Conservation (phyloP, 495 filamentous ascomycete genomes). For the Neurospora cerealis region DNA sequence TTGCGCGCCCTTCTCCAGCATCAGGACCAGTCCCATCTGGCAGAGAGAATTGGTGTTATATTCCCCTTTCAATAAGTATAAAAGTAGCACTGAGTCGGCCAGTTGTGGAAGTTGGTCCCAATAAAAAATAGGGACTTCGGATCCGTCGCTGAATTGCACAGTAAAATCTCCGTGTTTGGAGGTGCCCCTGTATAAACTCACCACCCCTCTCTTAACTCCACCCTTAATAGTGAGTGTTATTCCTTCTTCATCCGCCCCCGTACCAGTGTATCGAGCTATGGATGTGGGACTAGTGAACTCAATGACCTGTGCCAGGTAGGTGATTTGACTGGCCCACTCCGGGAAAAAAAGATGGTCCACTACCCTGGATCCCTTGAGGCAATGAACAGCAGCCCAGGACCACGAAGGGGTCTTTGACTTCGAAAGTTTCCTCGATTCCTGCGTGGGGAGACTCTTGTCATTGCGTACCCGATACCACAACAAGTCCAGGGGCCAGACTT, state of each 20-base stretch:
- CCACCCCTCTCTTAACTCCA: background rate
- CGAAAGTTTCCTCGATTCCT: no score
- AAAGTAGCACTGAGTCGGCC: background rate
- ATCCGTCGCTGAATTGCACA: no score
- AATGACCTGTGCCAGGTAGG: background rate
- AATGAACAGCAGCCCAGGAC: background rate
- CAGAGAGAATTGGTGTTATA: no score
- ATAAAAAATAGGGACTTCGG: no score
- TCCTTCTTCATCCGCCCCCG: background rate
- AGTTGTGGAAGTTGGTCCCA: no score
- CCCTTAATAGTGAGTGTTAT: background rate
- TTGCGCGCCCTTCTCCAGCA: background rate
- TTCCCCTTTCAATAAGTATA: background rate
- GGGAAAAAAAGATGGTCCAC: no score
- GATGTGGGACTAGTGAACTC: background rate
- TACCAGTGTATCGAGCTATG: background rate
- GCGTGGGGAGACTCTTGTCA: no score
- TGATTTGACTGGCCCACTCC: no score
- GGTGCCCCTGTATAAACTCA: background rate
- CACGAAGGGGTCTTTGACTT: no score
- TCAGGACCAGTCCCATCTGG: background rate
- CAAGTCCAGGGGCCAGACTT: constrained; percentile 2
- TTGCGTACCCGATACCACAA: no score
- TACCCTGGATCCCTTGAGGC: no score
- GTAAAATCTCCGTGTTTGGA: no score